These are phyloP conservation scores for Leishmania mexicana DNA, from an alignment of 208 protist genomes.

Conservation along the genomic window DNA sequence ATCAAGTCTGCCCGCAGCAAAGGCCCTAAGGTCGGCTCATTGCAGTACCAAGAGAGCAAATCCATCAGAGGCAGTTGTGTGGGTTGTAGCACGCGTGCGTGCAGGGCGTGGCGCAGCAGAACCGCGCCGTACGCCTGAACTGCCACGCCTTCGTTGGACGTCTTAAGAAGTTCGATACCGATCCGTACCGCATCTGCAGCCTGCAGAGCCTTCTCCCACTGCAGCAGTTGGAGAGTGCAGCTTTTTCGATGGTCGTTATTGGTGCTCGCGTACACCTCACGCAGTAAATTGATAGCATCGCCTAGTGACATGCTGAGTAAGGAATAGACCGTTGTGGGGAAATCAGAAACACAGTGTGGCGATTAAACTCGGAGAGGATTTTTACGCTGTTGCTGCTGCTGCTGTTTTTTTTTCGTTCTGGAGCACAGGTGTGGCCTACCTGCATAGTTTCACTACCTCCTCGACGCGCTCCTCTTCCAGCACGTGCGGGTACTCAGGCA, in stretches of 20 bases:
- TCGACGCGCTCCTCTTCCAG: neutral
- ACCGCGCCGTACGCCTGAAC: conserved; percentile 86
- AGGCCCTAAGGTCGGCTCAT: conserved; percentile 47
- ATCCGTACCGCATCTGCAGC: conserved; percentile 34
- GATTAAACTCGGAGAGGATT: neutral
- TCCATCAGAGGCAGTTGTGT: conserved; percentile 58
- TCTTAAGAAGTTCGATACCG: conserved; percentile 62
- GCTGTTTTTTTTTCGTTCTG: neutral
- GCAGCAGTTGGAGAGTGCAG: conserved; percentile 45
- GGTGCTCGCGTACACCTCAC: conserved; percentile 40
- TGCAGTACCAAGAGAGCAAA: conserved; percentile 73
- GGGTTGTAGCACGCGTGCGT: conserved; percentile 26
- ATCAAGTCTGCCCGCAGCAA: conserved; percentile 55
- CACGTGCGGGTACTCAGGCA: neutral
- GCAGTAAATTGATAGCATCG: conserved; percentile 39
- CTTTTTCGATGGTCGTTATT: conserved; percentile 48
- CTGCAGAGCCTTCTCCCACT: conserved; percentile 56
- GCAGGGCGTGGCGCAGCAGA: conserved; percentile 58
- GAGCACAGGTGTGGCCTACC: neutral
- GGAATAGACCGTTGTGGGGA: too few relatives aligned
- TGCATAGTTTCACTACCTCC: neutral
- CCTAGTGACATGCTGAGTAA: conserved; percentile 30
- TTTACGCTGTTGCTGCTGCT: neutral
- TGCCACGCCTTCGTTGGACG: conserved; percentile 39
- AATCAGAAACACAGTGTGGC: neutral